phyloP scores from a whole-genome alignment of 169 alveolate species.

The Hepatocystis sp. region DNA sequence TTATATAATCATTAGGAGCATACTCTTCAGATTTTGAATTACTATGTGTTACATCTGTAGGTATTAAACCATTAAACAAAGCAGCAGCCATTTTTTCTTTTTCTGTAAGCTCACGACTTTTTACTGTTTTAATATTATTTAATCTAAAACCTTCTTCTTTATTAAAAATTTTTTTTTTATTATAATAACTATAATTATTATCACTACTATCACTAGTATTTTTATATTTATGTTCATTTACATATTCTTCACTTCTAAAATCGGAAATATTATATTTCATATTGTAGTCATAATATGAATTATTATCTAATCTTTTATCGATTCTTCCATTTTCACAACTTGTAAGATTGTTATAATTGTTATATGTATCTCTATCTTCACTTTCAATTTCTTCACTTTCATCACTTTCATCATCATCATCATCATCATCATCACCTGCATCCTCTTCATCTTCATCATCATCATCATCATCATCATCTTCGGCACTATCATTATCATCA shows the following conservation, averaged over 20 bases:
- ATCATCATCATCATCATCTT: conserved; percentile 13
- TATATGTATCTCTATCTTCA: conserved; percentile 10
- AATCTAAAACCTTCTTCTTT: conserved; percentile 1
- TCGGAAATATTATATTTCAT: too few relatives aligned
- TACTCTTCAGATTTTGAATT: too few relatives aligned
- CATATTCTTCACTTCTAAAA: conserved; percentile 6
- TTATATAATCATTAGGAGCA: too few relatives aligned
- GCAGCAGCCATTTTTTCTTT: conserved; percentile 79
- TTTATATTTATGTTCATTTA: conserved; percentile 40
- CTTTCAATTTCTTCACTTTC: conserved; percentile 13
- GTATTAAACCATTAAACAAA: conserved; percentile 68
- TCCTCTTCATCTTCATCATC: conserved; percentile 10
- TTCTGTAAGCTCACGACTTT: conserved; percentile 33
- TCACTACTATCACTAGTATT: conserved; percentile 15
- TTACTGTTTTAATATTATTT: background rate
- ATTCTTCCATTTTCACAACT: conserved; percentile 13
- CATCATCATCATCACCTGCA: conserved; percentile 21
- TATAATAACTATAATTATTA: background rate
- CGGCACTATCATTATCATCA: background rate
- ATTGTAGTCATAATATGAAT: too few relatives aligned
- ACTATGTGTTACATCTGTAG: conserved; percentile 20
- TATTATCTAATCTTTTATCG: conserved; percentile 55
- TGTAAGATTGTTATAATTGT: background rate
- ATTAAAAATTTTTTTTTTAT: conserved; percentile 7
- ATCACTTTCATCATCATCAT: conserved; percentile 26